phyloP scores from a whole-genome alignment of 2,329 filamentous ascomycete genomes.

The Fonsecaea nubica region DNA sequence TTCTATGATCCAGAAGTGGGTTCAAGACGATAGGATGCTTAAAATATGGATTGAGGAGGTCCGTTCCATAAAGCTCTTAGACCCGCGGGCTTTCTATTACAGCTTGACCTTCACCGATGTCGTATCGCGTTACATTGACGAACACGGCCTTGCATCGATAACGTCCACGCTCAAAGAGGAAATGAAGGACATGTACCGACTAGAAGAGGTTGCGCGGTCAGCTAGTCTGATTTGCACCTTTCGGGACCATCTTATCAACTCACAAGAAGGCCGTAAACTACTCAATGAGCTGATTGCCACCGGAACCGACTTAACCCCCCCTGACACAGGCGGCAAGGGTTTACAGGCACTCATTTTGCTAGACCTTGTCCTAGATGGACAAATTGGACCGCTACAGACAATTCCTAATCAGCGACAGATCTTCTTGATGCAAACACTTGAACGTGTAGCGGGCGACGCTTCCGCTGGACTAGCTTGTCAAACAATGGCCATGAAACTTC shows the following conservation, averaged over 20 bases:
- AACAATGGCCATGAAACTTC: conserved; percentile 51
- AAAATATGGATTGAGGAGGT: conserved; percentile 33
- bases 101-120: conserved; percentile 52
- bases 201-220: conserved; percentile 54
- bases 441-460: conserved; percentile 67
- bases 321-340: conserved; percentile 1
- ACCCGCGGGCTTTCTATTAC: conserved; percentile 45
- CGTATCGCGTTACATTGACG: conserved; percentile 43
- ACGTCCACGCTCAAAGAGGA: conserved; percentile 41
- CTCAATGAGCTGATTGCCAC: conserved; percentile 68
- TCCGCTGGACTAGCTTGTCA: conserved; percentile 47
- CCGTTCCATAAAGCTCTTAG: conserved; percentile 32
- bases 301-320: conserved; percentile 54
- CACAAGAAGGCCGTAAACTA: conserved; percentile 57
- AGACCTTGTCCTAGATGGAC: conserved; percentile 60
- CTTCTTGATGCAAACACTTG: conserved; percentile 80
- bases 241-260: conserved; percentile 56
- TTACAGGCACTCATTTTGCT: conserved; percentile 56
- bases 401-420: conserved; percentile 71
- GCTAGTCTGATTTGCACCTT: conserved; percentile 58
- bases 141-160: conserved; percentile 43
- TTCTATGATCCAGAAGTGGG: conserved; percentile 54
- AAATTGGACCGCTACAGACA: conserved; percentile 55
- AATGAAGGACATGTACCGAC: conserved; percentile 46
- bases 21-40: conserved; percentile 41